Conservation (phyloP, 2,329 filamentous ascomycete species). For the Neopestalotiopsis clavispora region DNA sequence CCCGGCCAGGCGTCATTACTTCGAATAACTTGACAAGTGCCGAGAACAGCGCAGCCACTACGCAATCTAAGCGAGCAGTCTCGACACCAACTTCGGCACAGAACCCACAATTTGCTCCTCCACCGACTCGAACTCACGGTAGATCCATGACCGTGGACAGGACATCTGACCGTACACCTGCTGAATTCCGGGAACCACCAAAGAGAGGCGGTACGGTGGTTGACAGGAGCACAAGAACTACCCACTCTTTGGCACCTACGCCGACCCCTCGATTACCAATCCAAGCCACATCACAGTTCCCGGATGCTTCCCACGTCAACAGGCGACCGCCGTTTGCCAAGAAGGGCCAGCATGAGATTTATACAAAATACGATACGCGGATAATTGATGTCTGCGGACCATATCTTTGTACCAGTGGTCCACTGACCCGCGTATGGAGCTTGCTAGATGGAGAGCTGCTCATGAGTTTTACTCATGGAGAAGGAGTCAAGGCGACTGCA, state of each 20-base stretch:
- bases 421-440: conserved; percentile 88
- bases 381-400: conserved; percentile 88
- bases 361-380: conserved; percentile 85
- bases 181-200: conserved; percentile 42
- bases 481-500: conserved; percentile 81
- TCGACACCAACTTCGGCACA: conserved; percentile 50
- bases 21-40: conserved; percentile 18
- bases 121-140: conserved; percentile 47
- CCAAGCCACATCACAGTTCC: conserved; percentile 66
- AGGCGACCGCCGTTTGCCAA: conserved; percentile 79
- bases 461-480: conserved; percentile 81
- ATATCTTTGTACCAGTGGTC: conserved; percentile 84
- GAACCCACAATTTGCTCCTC: conserved; percentile 45
- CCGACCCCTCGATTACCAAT: conserved; percentile 50
- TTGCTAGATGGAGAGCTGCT: conserved; percentile 80
- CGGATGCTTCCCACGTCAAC: conserved; percentile 84
- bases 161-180: conserved; percentile 41
- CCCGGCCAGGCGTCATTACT: conserved; percentile 38
- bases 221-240: conserved; percentile 22
- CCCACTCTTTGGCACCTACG: conserved; percentile 25
- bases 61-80: neutral
- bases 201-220: conserved; percentile 26
- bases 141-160: conserved; percentile 57
- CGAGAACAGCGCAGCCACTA: conserved; percentile 42
- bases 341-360: conserved; percentile 75